Evolutionary conservation across 345 rosid species (phyloP), one percentile per base, ranked within the genome.

Genomic region (Cardamine occulta): DNA sequence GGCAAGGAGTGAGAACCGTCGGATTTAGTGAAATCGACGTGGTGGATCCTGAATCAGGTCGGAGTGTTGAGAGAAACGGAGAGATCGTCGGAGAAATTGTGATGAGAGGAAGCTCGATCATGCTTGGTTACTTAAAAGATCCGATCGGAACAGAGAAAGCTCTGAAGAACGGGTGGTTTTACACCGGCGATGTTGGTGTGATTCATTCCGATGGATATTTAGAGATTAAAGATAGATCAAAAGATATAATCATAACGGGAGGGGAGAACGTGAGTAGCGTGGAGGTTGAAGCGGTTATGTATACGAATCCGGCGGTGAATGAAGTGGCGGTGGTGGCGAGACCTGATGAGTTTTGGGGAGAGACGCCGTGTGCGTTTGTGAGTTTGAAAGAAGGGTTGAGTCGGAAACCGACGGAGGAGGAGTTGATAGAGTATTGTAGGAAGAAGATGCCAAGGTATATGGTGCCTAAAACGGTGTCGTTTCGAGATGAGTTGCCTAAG

Each of bases 311-410:
- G 0, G 89, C 86, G 7, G 79, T 93, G 35, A 68, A 67, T 4
- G 98, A 93, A 80, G 98, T 85, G 13, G 94, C 96, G 5, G 96
- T 93, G 53, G 98, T 90, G 70, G 96, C 91, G 0, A 70, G 91
- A 79, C 96, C 94, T 0, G 93, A 90, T 53, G 87, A 87, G 64
- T 83, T 71, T 17, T 93, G 98, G 96, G 98, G 98, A 32, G 91
- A 93, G 81, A 86, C 88, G 0, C 98, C 98, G 23, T 90, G 98
- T 53, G 96, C 98, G 18, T 90, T 55, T 11, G 70, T 40, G 53
- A 69, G 74, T 56, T 17, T 74, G 57, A 79, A 72, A 59, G 11
- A 7, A 0, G 90, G 77, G 72, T 85, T 67, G 85, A 84, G 47
- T 70, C 77, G 74, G 87, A 82, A 63, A 63, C 75, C 35, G 65